phyloP scores from a whole-genome alignment of 1,139 yeast species.

The Saccharomyces hybrid region DNA sequence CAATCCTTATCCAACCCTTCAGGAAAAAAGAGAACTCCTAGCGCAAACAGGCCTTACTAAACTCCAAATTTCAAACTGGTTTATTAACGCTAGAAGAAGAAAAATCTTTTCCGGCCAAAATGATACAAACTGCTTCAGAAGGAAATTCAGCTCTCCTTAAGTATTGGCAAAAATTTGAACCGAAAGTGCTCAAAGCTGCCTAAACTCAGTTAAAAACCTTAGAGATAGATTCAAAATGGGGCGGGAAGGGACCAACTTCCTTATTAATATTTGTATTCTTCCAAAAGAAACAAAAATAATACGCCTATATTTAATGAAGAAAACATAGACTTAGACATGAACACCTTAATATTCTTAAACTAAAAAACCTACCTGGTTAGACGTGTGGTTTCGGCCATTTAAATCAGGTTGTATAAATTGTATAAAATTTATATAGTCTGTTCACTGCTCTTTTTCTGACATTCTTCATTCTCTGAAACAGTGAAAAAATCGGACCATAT shows the following conservation, averaged over 20 bases:
- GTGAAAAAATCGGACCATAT: no score
- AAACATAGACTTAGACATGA: background rate
- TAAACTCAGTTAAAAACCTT: background rate
- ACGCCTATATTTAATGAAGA: no score
- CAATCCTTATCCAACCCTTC: conserved; percentile 94
- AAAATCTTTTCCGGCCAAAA: conserved; percentile 13
- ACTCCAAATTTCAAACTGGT: no score
- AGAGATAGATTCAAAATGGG: no score
- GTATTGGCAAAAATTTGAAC: background rate
- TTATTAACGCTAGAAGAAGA: no score
- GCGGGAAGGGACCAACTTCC: background rate
- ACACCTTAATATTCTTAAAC: background rate
- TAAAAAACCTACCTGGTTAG: background rate
- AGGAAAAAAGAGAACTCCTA: conserved; percentile 76
- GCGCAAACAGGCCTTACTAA: conserved; percentile 42
- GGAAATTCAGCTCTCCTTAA: background rate
- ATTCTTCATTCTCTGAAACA: no score
- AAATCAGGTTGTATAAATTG: background rate
- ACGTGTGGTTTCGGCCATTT: background rate
- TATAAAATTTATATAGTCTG: no score
- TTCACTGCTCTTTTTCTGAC: no score
- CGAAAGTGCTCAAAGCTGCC: background rate
- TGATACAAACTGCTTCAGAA: background rate
- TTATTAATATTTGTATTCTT: background rate
- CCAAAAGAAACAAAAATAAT: background rate